These are phyloP conservation scores for Phytopythium montanum DNA, from an alignment of 352 stramenopile species.

Conservation along the genomic window DNA sequence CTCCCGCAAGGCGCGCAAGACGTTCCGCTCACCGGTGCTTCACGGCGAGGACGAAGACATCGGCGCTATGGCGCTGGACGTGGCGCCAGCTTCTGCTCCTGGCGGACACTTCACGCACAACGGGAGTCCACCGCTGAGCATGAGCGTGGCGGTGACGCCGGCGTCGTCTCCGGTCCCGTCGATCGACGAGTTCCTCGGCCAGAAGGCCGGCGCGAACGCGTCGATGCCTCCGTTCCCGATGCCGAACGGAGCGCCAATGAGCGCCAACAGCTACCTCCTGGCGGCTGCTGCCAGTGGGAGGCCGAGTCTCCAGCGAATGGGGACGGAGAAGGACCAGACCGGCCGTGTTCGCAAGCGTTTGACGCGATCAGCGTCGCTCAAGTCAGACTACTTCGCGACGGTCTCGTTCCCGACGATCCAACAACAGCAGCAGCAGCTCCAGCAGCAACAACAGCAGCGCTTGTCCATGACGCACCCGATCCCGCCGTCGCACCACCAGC, in stretches of 20 bases:
- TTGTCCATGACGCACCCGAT: constrained; percentile 28
- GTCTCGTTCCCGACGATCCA: constrained; percentile 32
- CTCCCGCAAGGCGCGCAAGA: constrained; percentile 79
- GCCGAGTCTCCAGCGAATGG: constrained; percentile 17
- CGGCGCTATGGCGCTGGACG: neutral
- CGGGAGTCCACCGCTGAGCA: neutral
- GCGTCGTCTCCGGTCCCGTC: constrained; percentile 17
- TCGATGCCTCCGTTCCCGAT: constrained; percentile 5
- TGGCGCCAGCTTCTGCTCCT: neutral
- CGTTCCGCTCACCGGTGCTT: constrained; percentile 46
- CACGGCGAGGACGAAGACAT: constrained; percentile 9
- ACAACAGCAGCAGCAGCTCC: constrained; percentile 23
- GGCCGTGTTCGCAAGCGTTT: constrained; percentile 63
- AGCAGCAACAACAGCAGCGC: constrained; percentile 24
- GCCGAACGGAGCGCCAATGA: constrained; percentile 4
- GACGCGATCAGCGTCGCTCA: constrained; percentile 67
- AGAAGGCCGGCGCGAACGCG: neutral
- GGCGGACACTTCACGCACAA: constrained; percentile 8
- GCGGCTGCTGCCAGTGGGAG: neutral
- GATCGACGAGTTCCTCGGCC: constrained; percentile 46
- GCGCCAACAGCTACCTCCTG: constrained; percentile 1
- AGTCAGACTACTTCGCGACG: constrained; percentile 70
- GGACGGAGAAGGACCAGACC: constrained; percentile 32
- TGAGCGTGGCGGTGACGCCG: neutral
- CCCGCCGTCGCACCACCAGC: constrained; percentile 5